Base-by-base conservation (phyloP, 306 rosid species). In the Erythrophleum fordii region DNA sequence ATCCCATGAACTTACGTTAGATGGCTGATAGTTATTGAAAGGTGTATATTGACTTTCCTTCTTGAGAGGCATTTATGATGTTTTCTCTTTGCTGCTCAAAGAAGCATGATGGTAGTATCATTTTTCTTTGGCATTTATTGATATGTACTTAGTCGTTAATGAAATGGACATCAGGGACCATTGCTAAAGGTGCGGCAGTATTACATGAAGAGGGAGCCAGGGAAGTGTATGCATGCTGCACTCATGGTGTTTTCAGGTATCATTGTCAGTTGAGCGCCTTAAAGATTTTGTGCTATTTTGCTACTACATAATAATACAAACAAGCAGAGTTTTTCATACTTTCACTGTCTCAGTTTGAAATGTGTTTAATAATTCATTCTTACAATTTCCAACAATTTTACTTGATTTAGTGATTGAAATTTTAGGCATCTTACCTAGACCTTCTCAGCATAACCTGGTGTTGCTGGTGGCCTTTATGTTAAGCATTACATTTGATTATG, bases 211-310 rank as follows among this genome's bases (percentile, higher is more conserved):
- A 90, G 85, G 99, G 99, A 22, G 99, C 99, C 35, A 89, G 92
- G 89, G 99, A 95, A 83, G 99, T 95, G 22, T 95, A 93, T 90
- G 99, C 99, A 52, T 95, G 99, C 82, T 93, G 99, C 74, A 90
- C 90, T 52, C 99, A 95, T 81, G 96, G 93, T 70, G 98, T 95
- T 81, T 93, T 95, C 75, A 95, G 99, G 99, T 95, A 88, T 77
- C 20, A 66, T 37, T 65, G 80, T 79, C 3, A 11, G 26, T 72
- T 77, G 39, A n/a, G 0, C 39, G 59, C 20, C 10, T 26, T 59
- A 37, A 20, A 61, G 52, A 8, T 76, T 55, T 53, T 20, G 39
- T 59, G 52, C 16, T 20, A 28, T 65, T 83, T 55, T 58, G 68
- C 76, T 52, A 44, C 9, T 65, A 34, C 26, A 26, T 65, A 48